These are phyloP conservation scores for Kodamaea ohmeri DNA, from an alignment of 1,139 yeast genomes.

Conservation along the genomic window DNA sequence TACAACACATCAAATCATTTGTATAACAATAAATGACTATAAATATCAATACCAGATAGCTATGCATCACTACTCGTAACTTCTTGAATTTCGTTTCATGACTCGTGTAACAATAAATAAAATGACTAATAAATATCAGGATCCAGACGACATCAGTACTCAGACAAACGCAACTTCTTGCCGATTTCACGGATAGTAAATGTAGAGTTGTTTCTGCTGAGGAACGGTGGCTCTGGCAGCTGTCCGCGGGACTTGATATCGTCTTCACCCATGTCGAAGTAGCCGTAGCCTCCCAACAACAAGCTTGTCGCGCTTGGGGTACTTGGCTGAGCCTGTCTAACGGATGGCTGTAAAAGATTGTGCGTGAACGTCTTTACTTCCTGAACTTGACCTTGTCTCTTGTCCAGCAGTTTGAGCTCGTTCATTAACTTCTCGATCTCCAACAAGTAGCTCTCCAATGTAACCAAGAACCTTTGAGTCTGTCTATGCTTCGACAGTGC, in stretches of 20 bases:
- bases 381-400: conserved; percentile 3
- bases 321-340: conserved; percentile 1
- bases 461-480: conserved; percentile 76
- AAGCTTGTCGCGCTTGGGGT: conserved; percentile 31
- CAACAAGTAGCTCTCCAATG: conserved; percentile 63
- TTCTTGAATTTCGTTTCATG: neutral
- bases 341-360: conserved; percentile 1
- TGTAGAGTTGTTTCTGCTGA: conserved; percentile 41
- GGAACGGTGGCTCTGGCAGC: conserved; percentile 65
- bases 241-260: conserved; percentile 66
- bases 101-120: conserved; percentile 10
- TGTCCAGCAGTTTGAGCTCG: conserved; percentile 30
- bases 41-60: no score
- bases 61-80: no score
- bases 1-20: no score
- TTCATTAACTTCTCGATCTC: conserved; percentile 60
- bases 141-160: no score
- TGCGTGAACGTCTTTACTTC: conserved; percentile 1
- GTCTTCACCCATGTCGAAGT: conserved; percentile 72
- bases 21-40: no score
- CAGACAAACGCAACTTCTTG: conserved; percentile 69
- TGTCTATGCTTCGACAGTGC: conserved; percentile 91
- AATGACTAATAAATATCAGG: conserved; percentile 7
- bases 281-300: conserved; percentile 77
- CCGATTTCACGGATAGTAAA: conserved; percentile 65